A percentile compares a stretch with the other conserved stretches of the same genome.
Conservation (phyloP, 169 alveolate genomes). For the Babesia caballi region DNA sequence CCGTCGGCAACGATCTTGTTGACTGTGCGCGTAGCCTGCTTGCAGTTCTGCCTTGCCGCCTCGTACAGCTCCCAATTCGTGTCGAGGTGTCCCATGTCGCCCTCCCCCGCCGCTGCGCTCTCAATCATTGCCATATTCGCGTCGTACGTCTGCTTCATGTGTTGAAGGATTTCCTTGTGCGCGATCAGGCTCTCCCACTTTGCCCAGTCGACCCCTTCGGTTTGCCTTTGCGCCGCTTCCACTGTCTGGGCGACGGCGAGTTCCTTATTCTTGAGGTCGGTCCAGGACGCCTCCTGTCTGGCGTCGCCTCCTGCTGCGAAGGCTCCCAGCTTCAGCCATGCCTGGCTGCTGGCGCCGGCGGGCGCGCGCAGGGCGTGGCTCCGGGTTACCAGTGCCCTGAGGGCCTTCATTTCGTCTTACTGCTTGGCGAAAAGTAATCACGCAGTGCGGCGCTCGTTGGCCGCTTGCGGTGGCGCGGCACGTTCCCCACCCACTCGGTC, state of each 20-base stretch:
- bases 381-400: constrained; percentile 1
- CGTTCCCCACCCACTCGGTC: not conserved
- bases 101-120: constrained; percentile 1
- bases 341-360: not conserved
- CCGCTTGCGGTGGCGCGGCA: too few relatives aligned
- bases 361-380: constrained; percentile 13
- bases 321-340: constrained; percentile 45
- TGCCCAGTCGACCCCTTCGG: constrained; percentile 58
- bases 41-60: constrained; percentile 53
- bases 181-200: constrained; percentile 60
- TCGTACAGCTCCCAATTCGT: constrained; percentile 58
- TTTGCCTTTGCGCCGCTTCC: constrained; percentile 11
- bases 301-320: constrained; percentile 48
- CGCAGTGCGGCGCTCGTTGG: too few relatives aligned
- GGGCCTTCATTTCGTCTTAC: not conserved
- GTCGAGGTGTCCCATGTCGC: constrained; percentile 16
- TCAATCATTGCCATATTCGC: constrained; percentile 44
- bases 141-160: constrained; percentile 54
- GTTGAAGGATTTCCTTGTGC: constrained; percentile 47
- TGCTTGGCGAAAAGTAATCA: too few relatives aligned
- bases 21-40: constrained; percentile 66
- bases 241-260: constrained; percentile 29
- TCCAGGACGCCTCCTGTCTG: constrained; percentile 57
- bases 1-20: constrained; percentile 78
- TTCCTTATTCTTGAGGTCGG: constrained; percentile 24